Evolutionary conservation across 2,329 filamentous ascomycete species (phyloP).

Genomic region (Fusarium longipes): DNA sequence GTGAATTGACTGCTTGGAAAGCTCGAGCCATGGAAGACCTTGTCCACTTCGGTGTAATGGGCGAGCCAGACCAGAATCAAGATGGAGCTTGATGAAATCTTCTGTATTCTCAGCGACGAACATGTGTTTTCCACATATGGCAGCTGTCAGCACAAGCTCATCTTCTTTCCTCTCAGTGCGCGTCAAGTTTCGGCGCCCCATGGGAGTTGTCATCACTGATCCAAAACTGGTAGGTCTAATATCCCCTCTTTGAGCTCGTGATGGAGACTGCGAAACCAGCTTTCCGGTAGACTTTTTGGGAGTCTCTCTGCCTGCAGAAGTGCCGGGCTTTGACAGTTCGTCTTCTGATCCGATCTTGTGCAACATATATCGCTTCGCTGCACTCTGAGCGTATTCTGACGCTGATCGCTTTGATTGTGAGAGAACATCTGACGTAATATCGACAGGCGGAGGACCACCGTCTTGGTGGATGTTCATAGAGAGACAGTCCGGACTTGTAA

Average conservation of each 20-base stretch:
- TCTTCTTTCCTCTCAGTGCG: background rate
- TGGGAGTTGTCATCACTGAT: background rate
- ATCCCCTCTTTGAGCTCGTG: conserved; percentile 41
- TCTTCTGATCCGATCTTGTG: conserved; percentile 43
- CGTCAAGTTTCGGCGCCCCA: background rate
- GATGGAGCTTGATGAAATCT: conserved; percentile 7
- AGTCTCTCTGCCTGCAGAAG: background rate
- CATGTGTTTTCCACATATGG: conserved; percentile 39
- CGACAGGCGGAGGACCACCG: conserved; percentile 34
- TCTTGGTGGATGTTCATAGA: background rate
- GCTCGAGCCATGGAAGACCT: conserved; percentile 38
- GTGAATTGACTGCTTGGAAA: conserved; percentile 31
- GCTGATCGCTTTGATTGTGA: conserved; percentile 12
- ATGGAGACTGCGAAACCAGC: conserved; percentile 12
- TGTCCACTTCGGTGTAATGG: background rate
- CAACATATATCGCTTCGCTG: conserved; percentile 27
- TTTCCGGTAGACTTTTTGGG: conserved; percentile 17
- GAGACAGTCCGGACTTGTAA: conserved; percentile 45
- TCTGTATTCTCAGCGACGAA: background rate
- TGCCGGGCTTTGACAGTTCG: conserved; percentile 41
- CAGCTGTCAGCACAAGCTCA: conserved; percentile 34
- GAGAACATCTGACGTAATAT: conserved; percentile 42
- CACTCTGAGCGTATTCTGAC: conserved; percentile 7
- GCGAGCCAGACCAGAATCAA: conserved; percentile 11
- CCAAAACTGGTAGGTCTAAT: conserved; percentile 43